Evolutionary conservation across 2,329 filamentous ascomycete species (phyloP), one percentile per base, ranked within the genome.

Genomic region (Penicillium sp.): DNA sequence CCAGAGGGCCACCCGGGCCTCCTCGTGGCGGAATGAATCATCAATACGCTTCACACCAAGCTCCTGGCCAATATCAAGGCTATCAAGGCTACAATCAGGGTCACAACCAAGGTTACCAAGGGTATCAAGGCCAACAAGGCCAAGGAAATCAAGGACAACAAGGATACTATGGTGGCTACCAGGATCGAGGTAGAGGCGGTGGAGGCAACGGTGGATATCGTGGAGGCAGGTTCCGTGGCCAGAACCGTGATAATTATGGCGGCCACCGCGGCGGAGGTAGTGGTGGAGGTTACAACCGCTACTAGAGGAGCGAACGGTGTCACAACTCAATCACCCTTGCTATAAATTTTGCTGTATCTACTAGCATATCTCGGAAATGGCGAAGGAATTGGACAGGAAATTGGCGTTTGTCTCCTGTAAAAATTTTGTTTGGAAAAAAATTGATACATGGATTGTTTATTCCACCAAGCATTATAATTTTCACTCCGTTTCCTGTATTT

Each of bases 241-340:
- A 64, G 57, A 70, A 72, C 61, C 72, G 73, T 46, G 70, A 73
- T 57, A 67, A 76, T 48, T 68, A 72, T 62, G 64, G 68, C 46
- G 66, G 68, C n/a, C 68, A 73, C 43, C 70, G 65, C 45, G 69
- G 71, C 56, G 75, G 76, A 62, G 66, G 68, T 25, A 66, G 65
- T 48, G 69, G 71, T 55, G 75, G 76, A 62, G 75, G 77, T 58
- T 78, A 79, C 65, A 74, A 75, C 35, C 72, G 76, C 28, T 79
- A 79, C 65, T 75, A 71, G 48, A 51, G 30, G 55, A 40, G 59
- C 60, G 43, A 40, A 28, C 42, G 40, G 35, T 26, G 22, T 37
- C 26, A 25, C 6, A 3, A 37, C 28, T 56, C 33, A 38, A 25
- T 25, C 14, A 49, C 52, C 37, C 48, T 51, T 35, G 28, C 25